Conservation (phyloP, 768 basidiomycete species). For the Crepidotus variabilis region DNA sequence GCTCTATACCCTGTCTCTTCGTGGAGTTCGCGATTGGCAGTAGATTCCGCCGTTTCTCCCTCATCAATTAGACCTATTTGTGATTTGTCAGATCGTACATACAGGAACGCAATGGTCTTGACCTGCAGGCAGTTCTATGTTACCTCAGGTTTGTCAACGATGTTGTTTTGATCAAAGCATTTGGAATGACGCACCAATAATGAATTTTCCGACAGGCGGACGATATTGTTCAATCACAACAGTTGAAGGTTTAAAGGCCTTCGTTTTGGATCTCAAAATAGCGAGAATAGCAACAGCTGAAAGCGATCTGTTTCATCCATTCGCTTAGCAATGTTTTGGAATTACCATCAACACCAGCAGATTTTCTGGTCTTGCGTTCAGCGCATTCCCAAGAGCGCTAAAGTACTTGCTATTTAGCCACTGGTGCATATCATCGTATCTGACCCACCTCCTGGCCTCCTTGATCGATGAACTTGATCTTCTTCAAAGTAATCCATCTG, state of each 20-base stretch:
- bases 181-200: slow-evolving; percentile 50
- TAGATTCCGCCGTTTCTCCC: slow-evolving; percentile 73
- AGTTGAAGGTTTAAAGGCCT: slow-evolving; percentile 70
- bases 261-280: slow-evolving; percentile 69
- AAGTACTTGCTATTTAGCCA: slow-evolving; percentile 2
- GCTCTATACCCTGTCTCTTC: slow-evolving; percentile 93
- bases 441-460: slow-evolving; percentile 62
- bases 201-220: slow-evolving; percentile 74
- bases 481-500: slow-evolving; percentile 86
- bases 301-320: neutral
- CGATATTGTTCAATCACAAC: slow-evolving; percentile 91
- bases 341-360: slow-evolving; percentile 77
- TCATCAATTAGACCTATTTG: slow-evolving; percentile 77
- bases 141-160: no score
- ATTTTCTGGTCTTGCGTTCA: slow-evolving; percentile 73
- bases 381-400: slow-evolving; percentile 91
- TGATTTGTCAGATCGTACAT: neutral
- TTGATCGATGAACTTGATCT: slow-evolving; percentile 76
- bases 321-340: neutral
- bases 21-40: slow-evolving; percentile 84
- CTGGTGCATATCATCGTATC: neutral
- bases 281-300: slow-evolving; percentile 84
- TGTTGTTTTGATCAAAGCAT: neutral
- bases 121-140: slow-evolving; percentile 36
- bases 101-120: neutral